Base-by-base conservation (phyloP, 2,329 filamentous ascomycete species). In the Aspergillus ochraceus region DNA sequence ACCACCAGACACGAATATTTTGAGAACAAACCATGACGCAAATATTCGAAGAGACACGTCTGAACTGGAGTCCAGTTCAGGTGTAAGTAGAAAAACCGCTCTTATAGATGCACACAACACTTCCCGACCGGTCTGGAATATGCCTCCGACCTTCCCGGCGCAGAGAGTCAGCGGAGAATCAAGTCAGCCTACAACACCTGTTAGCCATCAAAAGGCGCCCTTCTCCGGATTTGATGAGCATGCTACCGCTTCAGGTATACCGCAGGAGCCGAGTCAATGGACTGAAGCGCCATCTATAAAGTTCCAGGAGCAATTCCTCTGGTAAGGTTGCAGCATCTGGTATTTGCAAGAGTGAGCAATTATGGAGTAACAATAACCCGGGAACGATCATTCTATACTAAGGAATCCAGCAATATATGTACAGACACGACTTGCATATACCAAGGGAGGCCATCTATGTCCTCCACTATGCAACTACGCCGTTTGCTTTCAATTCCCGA, bases 231-330 rank as follows among this genome's bases (percentile, higher is more conserved):
- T 22, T 17, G 4, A 29, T 2, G 49, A 19, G 29, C 36, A 19
- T 3, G 52, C 50, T 42, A 6, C 36, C 2, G 36, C 22, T 10
- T 22, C 52, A 24, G 39, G 6, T 30, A 46, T 55, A 12, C 58
- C 54, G 2, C 64, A 65, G 12, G 63, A 55, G 24, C 53, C 60
- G 24, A 74, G 65, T 49, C 58, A 59, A 2, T 74, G 72, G 72
- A 62, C 66, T 52, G 71, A 64, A 29, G 72, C 71, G 8, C 72
- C 73, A 5, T 66, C 70, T 0, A 50, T 66, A n/a, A 64, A 65
- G 26, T 74, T 74, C 52, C 71, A 75, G 61, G 65, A 67, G 8
- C 66, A 67, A 30, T 75, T 74, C 60, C 63, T 74, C n/a, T 74
- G 73, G 71, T 75, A 64, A 52, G n/a, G 17, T n/a, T 36, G 32